Base-by-base conservation (phyloP, 306 rosid genomes). In the Acacia melanoxylon region DNA sequence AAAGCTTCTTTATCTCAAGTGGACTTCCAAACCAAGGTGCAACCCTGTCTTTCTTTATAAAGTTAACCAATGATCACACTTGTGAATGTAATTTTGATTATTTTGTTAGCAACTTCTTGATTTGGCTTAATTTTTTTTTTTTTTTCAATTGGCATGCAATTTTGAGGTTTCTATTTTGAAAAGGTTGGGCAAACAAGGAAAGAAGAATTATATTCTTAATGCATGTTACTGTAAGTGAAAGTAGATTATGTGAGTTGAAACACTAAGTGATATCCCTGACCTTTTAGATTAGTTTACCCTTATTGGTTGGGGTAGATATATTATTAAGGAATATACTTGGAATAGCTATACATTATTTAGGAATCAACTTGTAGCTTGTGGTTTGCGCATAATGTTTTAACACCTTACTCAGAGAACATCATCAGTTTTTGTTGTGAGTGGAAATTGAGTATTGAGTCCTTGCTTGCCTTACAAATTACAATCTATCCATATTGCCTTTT, bases 1-100 rank as follows among this genome's bases (percentile, higher is more conserved):
- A 92, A 88, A 83, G 94, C 98, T 33, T 61, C 78, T 68, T 27
- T 90, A 33, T 67, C 81, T 62, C 91, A 87, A 17, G 90, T 78
- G 10, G 97, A 95, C 88, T 95, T 93, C 85, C 82, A 73, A 62
- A 88, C 75, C 73, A 66, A 66, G 71, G 71, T 66, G 20, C 24
- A 33, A 19, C 33, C 5, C 3, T 35, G 40, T 31, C 70, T 65
- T 29, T 31, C 70, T 14, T 15, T 6, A 65, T 17, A 31, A 6
- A 16, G 8, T 62, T 4, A 27, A 62, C 29, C 40, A 62, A 27
- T 65, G 25, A 3, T 25, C 68, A 25, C 5, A 25, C 17, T 12
- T 66, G 24, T 16, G 37, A 8, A 8, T 65, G 4, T 15, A n/a
- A 17, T 5, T 4, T n/a, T 40, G 22, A 3, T 19, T 5, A 22